Evolutionary conservation across 176 grass and related monocot genomes (phyloP).

Genomic region (Coix lacrymajobi): DNA sequence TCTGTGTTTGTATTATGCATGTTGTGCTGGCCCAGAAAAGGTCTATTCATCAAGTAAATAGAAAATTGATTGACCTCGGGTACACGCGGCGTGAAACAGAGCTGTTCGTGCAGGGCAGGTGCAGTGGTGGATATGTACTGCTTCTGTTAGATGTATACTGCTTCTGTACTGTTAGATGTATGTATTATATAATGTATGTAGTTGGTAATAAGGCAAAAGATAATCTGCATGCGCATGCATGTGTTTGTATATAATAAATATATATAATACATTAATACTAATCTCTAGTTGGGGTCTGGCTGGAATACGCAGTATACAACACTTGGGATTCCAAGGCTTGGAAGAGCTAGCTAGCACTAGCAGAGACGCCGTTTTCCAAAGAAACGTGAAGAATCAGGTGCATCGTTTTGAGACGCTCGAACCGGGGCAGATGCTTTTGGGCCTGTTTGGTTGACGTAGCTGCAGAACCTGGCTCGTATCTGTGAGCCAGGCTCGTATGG

Average conservation of each 20-base stretch:
- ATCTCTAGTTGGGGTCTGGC: no score
- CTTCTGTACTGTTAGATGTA: neutral
- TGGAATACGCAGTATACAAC: neutral
- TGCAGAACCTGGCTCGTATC: no score
- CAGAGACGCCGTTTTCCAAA: neutral
- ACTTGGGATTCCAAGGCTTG: neutral
- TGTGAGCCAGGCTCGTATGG: no score
- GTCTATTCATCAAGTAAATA: neutral
- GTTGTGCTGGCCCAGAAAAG: no score
- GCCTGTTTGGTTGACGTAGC: no score
- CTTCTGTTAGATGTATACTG: neutral
- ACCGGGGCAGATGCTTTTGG: neutral
- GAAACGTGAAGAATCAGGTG: neutral
- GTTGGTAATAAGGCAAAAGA: neutral
- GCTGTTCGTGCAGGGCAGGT: neutral
- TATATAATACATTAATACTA: no score
- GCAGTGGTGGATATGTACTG: no score
- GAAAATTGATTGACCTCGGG: neutral
- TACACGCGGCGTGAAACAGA: neutral
- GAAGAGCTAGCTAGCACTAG: neutral
- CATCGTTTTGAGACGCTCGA: neutral
- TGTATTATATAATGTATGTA: neutral
- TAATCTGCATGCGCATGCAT: no score
- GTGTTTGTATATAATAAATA: neutral
- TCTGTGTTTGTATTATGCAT: no score